Evolutionary conservation across 139 green algal species (phyloP).

Genomic region (Coelastrella sp.): DNA sequence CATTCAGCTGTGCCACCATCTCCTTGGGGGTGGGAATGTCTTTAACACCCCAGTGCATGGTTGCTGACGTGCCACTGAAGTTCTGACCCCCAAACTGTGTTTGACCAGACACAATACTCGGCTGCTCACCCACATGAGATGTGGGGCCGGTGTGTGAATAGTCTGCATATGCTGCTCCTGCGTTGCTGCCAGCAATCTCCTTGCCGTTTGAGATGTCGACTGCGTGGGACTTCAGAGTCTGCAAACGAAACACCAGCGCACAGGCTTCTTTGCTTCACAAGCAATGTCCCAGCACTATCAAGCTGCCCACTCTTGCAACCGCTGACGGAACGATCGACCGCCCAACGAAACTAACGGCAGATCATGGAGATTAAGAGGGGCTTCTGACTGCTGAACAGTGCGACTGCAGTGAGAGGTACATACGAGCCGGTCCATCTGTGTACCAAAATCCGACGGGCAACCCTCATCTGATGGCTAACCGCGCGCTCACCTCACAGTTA

Average conservation of each 20-base stretch:
- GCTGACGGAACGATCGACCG: not conserved
- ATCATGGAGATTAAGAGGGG: not conserved
- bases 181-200: not conserved
- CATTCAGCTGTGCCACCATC: slow-evolving; percentile 79
- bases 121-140: slow-evolving; percentile 31
- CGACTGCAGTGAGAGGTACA: not conserved
- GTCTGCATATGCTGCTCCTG: slow-evolving; percentile 17
- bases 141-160: slow-evolving; percentile 6
- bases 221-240: slow-evolving; percentile 20
- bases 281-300: not conserved
- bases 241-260: not conserved
- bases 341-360: no score
- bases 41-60: slow-evolving; percentile 43
- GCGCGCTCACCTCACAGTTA: slow-evolving; percentile 25
- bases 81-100: slow-evolving; percentile 62
- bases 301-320: not conserved
- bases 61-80: slow-evolving; percentile 42
- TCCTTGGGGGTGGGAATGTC: slow-evolving; percentile 75
- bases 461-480: not conserved
- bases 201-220: not conserved
- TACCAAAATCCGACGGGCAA: not conserved
- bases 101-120: slow-evolving; percentile 25
- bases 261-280: not conserved
- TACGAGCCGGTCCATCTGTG: not conserved
- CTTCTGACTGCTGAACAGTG: not conserved